Percentiles rank a stretch among this genome's conserved stretches.
These are phyloP conservation scores for Dothideomycetes sp. DNA, from an alignment of 2,329 filamentous ascomycete genomes.

Conservation along the genomic window DNA sequence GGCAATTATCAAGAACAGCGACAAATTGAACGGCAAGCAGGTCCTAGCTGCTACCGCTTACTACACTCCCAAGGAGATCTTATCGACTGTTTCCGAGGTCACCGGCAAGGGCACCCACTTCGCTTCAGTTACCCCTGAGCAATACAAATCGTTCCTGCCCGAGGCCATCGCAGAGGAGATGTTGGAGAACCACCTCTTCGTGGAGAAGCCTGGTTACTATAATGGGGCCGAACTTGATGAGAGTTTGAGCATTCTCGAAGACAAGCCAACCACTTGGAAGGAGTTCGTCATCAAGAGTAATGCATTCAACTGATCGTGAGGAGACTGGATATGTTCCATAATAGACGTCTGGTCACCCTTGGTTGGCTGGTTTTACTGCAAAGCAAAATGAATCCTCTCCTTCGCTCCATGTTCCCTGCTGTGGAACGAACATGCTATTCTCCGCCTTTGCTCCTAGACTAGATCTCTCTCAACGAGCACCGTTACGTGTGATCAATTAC, in stretches of 20 bases:
- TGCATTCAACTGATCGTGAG: too few relatives aligned
- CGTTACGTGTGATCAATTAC: too few relatives aligned
- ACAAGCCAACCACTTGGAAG: slow-evolving; percentile 2
- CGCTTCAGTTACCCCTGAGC: slow-evolving; percentile 15
- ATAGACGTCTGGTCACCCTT: too few relatives aligned
- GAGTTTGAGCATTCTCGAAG: slow-evolving; percentile 1
- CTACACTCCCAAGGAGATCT: slow-evolving; percentile 18
- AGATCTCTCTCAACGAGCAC: too few relatives aligned
- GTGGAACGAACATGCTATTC: too few relatives aligned
- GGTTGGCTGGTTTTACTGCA: too few relatives aligned
- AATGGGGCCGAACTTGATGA: background rate
- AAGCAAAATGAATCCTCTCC: too few relatives aligned
- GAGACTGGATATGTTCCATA: too few relatives aligned
- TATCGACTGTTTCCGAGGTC: slow-evolving; percentile 12
- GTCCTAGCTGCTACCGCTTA: slow-evolving; percentile 17
- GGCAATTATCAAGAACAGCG: slow-evolving; percentile 15
- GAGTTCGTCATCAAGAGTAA: slow-evolving; percentile 1
- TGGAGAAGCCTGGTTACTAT: slow-evolving; percentile 18
- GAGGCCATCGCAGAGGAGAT: slow-evolving; percentile 16
- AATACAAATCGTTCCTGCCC: slow-evolving; percentile 16
- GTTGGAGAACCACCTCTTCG: slow-evolving; percentile 17
- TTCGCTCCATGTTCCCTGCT: too few relatives aligned
- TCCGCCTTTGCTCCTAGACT: too few relatives aligned
- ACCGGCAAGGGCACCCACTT: slow-evolving; percentile 16
- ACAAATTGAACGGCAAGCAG: slow-evolving; percentile 14